Conservation (phyloP, 2,329 filamentous ascomycete species). For the Diaporthe vexans region DNA sequence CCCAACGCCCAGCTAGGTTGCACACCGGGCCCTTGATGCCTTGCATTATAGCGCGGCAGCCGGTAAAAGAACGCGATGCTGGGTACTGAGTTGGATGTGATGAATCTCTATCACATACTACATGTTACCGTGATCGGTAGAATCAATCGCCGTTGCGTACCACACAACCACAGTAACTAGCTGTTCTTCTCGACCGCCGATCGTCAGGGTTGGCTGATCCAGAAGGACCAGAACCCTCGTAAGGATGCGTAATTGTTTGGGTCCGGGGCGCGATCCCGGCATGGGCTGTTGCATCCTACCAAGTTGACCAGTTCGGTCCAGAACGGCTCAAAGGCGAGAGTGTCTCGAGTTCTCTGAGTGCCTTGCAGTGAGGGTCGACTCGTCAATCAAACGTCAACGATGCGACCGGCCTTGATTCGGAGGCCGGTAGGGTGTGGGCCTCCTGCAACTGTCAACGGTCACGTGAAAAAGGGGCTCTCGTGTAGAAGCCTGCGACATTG, state of each 20-base stretch:
- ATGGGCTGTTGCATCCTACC: background rate
- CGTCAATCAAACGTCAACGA: constrained; percentile 3
- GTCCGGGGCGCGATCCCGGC: background rate
- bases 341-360: background rate
- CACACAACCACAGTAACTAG: too few relatives aligned
- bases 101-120: constrained; percentile 16
- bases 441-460: background rate
- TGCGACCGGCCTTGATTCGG: constrained; percentile 16
- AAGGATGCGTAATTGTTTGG: background rate
- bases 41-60: background rate
- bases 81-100: background rate
- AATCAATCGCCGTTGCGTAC: background rate
- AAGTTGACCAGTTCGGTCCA: background rate
- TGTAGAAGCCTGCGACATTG: background rate
- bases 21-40: background rate
- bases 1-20: background rate
- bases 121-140: constrained; percentile 1
- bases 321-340: background rate
- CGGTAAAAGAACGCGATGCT: background rate
- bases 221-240: background rate
- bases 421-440: background rate
- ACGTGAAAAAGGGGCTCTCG: constrained; percentile 5
- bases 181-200: background rate
- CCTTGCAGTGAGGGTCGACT: background rate
- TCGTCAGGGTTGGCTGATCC: constrained; percentile 6